phyloP scores from a whole-genome alignment of 2,329 filamentous ascomycete species.

The Fusarium floridanum region DNA sequence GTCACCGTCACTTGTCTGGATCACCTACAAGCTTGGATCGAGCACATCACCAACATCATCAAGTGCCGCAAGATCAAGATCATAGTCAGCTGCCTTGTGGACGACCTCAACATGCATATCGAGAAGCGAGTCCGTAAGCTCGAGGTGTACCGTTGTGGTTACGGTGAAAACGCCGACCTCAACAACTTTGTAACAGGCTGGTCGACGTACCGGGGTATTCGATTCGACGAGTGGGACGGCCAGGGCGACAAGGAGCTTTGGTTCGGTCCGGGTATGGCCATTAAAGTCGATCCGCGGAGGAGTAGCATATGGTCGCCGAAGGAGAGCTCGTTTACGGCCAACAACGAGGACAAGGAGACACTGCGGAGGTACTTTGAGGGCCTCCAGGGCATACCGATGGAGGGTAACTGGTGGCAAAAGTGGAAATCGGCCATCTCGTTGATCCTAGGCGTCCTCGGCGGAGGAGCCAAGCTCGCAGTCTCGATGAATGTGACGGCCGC shows the following conservation, averaged over 20 bases:
- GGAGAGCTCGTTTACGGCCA: neutral
- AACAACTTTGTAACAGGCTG: neutral
- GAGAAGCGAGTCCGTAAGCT: neutral
- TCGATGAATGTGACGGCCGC: neutral
- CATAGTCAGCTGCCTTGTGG: neutral
- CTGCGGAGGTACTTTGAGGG: neutral
- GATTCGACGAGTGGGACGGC: neutral
- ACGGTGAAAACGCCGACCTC: neutral
- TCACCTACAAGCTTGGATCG: neutral
- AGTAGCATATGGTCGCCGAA: neutral
- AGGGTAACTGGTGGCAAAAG: neutral
- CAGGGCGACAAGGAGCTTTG: neutral
- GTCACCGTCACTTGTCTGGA: neutral
- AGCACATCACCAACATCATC: neutral
- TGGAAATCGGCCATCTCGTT: neutral
- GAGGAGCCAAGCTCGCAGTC: neutral
- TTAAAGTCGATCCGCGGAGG: neutral
- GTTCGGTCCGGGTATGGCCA: neutral
- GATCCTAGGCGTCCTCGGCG: neutral
- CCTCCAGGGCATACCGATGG: neutral
- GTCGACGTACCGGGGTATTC: neutral
- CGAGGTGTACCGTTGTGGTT: neutral
- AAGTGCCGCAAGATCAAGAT: slow-evolving; percentile 1
- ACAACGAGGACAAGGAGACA: neutral
- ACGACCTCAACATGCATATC: neutral